Percentiles rank a stretch among this genome's conserved stretches.
phyloP scores from a whole-genome alignment of 1,284 basidiomycete genomes.

The Anthracocystis panici-leucophaei region DNA sequence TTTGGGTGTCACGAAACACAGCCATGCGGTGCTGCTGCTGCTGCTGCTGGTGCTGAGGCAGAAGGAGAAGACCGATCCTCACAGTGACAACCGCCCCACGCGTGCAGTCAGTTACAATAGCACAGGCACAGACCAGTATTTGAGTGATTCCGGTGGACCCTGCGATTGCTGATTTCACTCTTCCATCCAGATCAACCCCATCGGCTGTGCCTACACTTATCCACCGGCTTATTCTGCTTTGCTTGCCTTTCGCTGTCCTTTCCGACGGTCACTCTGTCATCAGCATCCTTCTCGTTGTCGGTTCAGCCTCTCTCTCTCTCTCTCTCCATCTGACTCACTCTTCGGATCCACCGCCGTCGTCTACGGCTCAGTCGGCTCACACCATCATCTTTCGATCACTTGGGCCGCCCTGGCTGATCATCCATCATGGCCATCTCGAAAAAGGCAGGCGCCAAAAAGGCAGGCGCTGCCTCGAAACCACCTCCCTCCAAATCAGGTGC shows the following conservation, averaged over 20 bases:
- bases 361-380: background rate
- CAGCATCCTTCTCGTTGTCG: background rate
- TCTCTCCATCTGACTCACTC: background rate
- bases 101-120: too few species aligned
- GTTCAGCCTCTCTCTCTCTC: background rate
- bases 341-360: background rate
- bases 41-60: background rate
- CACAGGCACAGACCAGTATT: too few species aligned
- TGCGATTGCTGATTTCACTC: too few species aligned
- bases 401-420: background rate
- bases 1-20: background rate
- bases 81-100: too few species aligned
- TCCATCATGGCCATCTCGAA: slow-evolving; percentile 68
- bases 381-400: slow-evolving; percentile 2
- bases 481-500: slow-evolving; percentile 47
- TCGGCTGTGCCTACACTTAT: slow-evolving; percentile 1
- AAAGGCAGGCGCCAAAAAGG: slow-evolving; percentile 64
- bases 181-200: background rate
- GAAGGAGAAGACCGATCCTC: too few species aligned
- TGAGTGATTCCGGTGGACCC: too few species aligned
- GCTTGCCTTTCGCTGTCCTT: too few species aligned
- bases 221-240: background rate
- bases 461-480: slow-evolving; percentile 53
- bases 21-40: slow-evolving; percentile 1
- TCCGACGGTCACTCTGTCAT: too few species aligned